Evolutionary conservation across 2,329 filamentous ascomycete genomes (phyloP).

Genomic region (Scedosporium apiospermum): DNA sequence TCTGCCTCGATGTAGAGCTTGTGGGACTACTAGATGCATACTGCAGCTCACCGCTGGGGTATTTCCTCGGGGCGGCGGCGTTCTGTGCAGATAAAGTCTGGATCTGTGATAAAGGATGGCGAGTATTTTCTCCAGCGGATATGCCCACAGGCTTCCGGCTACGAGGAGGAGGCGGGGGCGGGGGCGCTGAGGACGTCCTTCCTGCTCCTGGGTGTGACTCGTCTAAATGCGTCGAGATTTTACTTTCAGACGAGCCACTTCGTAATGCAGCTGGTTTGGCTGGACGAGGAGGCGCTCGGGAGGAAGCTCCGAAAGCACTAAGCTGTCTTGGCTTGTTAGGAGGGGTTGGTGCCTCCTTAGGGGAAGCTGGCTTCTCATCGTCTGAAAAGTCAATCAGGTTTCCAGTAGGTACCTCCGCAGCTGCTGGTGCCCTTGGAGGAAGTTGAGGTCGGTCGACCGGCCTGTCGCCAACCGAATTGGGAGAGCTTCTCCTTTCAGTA

Average conservation of each 20-base stretch:
- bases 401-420: conserved; percentile 33
- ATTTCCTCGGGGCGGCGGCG: conserved; percentile 10
- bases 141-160: conserved; percentile 21
- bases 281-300: conserved; percentile 38
- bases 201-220: background rate
- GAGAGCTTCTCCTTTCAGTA: background rate
- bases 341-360: background rate
- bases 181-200: conserved; percentile 3
- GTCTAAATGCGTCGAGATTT: background rate
- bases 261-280: conserved; percentile 47
- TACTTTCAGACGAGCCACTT: conserved; percentile 19
- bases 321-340: background rate
- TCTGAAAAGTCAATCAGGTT: conserved; percentile 53
- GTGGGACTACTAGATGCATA: background rate
- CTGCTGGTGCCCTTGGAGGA: conserved; percentile 17
- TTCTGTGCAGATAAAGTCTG: conserved; percentile 29
- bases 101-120: conserved; percentile 30
- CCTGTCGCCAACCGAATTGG: background rate
- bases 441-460: conserved; percentile 18
- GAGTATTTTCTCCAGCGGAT: conserved; percentile 12
- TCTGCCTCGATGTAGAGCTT: conserved; percentile 8
- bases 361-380: conserved; percentile 24
- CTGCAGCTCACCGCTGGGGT: background rate
- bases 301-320: background rate
- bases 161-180: conserved; percentile 23